phyloP scores from a whole-genome alignment of 805 yeast species.

The Alloascoidea hylecoeti region DNA sequence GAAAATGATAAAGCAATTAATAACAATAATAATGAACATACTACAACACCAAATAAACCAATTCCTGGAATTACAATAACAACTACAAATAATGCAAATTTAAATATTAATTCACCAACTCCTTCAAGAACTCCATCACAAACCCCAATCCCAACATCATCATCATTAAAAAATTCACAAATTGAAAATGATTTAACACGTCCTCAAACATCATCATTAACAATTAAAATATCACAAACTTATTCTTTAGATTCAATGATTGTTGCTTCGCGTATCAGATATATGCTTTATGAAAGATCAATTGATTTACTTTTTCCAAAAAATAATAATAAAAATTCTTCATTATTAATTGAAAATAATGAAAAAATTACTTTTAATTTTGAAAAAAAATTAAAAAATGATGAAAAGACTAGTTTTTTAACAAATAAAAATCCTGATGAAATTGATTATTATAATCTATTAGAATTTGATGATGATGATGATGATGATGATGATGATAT shows the following conservation, averaged over 20 bases:
- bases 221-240: conserved; percentile 2
- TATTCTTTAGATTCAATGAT: conserved; percentile 15
- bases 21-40: not conserved
- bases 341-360: conserved; percentile 1
- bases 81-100: not conserved
- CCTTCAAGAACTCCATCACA: conserved; percentile 2
- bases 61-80: conserved; percentile 3
- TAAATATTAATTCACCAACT: conserved; percentile 1
- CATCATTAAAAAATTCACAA: not conserved
- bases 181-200: too few relatives aligned
- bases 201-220: conserved; percentile 1
- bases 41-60: conserved; percentile 1
- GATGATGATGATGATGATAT: conserved; percentile 2
- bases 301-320: conserved; percentile 15
- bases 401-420: too few relatives aligned
- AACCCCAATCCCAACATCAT: not conserved
- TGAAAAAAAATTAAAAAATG: not conserved
- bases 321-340: conserved; percentile 4
- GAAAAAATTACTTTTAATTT: conserved; percentile 3
- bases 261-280: conserved; percentile 22
- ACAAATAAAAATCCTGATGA: not conserved
- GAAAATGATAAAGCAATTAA: not conserved
- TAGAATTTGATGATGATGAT: conserved; percentile 12
- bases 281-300: conserved; percentile 23
- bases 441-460: not conserved